Base-by-base conservation (phyloP, 2,329 filamentous ascomycete genomes). In the Didymella exigua region DNA sequence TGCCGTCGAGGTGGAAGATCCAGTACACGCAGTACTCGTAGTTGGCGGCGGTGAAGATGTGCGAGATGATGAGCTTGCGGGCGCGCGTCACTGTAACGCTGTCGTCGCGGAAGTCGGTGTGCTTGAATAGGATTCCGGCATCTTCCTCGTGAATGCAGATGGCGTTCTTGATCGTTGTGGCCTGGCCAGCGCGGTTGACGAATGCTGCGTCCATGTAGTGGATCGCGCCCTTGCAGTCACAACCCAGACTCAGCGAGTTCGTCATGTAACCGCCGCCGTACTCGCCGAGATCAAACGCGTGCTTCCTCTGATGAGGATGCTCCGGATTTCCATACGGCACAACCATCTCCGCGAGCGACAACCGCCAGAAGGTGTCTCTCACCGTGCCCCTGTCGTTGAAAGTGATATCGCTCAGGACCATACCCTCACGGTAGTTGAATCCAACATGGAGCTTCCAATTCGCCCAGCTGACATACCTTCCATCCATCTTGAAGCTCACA, bases 81-180 rank as follows among this genome's bases (percentile, higher is more conserved):
- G 88, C 91, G 23, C 93, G 87, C 0, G 92, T 96, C 4, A 96
- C 90, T 9, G 95, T 91, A 49, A 87, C 85, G 0, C 90, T 93
- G 37, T 95, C 89, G 70, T 97, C 93, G 31, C 93, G 85, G 84
- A 96, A 97, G 76, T 97, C 93, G 14, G 87, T 92, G 77, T 96
- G 91, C 78, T 97, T 97, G 84, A 96, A 96, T 0, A 96, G 81
- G 55, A 97, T 95, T 5, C 93, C 93, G 2, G 86, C 85, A 62
- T 97, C 93, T 77, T 97, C 93, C 74, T 97, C 93, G 76, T 97
- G 93, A 62, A 97, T 93, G 75, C 93, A 97, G 63, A 97, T 89
- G 31, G 93, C 93, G 70, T 96, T 96, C 81, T 96, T 93, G 79
- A 96, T 91, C 1, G 87, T 89, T 4, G 87, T 86, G 24, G 89